A percentile compares a stretch with the other conserved stretches of the same genome.
Conservation (phyloP, 345 rosid species). For the Linum lewisii region DNA sequence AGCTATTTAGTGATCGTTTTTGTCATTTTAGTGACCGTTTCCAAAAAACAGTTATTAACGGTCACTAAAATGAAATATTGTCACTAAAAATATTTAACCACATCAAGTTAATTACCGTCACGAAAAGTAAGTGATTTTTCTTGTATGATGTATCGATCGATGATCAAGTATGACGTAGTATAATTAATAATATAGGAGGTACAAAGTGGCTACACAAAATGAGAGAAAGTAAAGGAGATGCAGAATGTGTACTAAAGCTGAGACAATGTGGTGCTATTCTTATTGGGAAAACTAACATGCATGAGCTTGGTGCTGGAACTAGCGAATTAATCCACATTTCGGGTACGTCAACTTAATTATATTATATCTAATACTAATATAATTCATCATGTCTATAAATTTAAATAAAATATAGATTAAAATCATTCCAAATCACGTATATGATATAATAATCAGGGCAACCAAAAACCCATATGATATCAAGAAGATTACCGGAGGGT, state of each 20-base stretch:
- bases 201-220: slow-evolving; percentile 63
- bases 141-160: not conserved
- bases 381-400: no score
- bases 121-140: no score
- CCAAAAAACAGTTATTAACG: no score
- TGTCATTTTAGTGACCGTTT: no score
- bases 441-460: slow-evolving; percentile 19
- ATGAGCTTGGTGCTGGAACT: slow-evolving; percentile 75
- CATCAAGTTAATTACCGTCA: not conserved
- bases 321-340: slow-evolving; percentile 76
- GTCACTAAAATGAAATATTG: no score
- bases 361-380: no score
- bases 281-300: slow-evolving; percentile 74
- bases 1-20: no score
- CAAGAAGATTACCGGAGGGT: slow-evolving; percentile 48
- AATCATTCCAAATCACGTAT: no score
- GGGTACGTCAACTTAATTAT: slow-evolving; percentile 28
- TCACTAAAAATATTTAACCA: no score
- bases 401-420: no score
- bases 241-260: slow-evolving; percentile 48
- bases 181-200: slow-evolving; percentile 41
- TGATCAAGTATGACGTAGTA: not conserved
- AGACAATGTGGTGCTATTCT: slow-evolving; percentile 56
- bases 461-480: slow-evolving; percentile 52
- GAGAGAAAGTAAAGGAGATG: slow-evolving; percentile 45